Evolutionary conservation across 2,329 filamentous ascomycete species (phyloP).

Genomic region (Colletotrichum sp.): DNA sequence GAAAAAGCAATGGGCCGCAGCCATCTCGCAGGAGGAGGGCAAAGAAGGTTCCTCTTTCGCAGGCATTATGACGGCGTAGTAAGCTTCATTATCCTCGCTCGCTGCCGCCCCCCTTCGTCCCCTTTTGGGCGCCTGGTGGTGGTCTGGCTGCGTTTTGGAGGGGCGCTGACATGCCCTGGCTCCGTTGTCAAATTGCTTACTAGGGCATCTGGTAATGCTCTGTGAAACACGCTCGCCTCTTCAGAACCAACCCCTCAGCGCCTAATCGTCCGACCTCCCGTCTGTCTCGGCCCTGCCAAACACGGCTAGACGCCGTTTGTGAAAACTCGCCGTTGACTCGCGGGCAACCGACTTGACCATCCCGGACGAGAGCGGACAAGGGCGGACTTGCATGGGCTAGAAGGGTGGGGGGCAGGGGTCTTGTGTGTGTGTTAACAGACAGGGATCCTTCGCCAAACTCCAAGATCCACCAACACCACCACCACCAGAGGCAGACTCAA

Average conservation of each 20-base stretch:
- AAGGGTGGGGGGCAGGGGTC: background rate
- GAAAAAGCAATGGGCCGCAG: background rate
- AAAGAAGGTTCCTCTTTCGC: background rate
- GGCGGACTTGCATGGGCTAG: background rate
- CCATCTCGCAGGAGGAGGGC: background rate
- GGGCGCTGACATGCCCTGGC: background rate
- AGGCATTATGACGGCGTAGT: background rate
- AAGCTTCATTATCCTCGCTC: background rate
- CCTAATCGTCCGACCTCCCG: constrained; percentile 18
- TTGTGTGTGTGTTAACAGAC: background rate
- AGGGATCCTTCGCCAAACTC: background rate
- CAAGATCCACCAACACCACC: background rate
- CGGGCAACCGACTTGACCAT: background rate
- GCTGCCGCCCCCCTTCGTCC: background rate
- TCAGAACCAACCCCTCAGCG: background rate
- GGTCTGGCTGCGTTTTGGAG: background rate
- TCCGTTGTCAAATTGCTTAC: constrained; percentile 4
- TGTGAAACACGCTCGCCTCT: constrained; percentile 17
- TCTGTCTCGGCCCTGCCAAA: constrained; percentile 14
- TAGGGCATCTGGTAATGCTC: constrained; percentile 7
- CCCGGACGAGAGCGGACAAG: background rate
- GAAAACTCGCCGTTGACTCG: background rate
- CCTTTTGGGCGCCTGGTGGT: background rate
- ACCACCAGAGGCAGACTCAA: background rate
- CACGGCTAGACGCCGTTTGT: constrained; percentile 18